These are phyloP conservation scores for Arthrobotrys entomopaga DNA, from an alignment of 2,329 filamentous ascomycete genomes.

Conservation along the genomic window DNA sequence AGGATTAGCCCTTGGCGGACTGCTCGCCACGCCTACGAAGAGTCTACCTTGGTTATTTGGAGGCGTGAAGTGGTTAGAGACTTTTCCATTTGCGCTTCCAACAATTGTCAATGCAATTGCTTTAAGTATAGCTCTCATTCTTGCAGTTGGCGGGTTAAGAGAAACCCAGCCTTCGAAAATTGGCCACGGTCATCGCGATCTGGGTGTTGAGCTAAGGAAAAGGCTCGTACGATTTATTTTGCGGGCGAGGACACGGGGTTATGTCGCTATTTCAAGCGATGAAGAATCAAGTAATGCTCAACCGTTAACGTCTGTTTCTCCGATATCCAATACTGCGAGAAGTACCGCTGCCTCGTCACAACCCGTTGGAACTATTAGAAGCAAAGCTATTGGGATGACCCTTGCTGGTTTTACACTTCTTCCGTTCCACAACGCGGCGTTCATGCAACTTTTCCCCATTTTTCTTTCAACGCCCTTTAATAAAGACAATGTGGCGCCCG, in stretches of 20 bases:
- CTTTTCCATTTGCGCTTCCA: constrained; percentile 68
- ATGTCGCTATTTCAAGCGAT: constrained; percentile 22
- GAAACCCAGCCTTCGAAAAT: constrained; percentile 42
- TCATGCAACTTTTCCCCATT: constrained; percentile 79
- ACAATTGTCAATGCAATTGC: constrained; percentile 66
- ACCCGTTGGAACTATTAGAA: constrained; percentile 70
- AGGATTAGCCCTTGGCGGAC: constrained; percentile 67
- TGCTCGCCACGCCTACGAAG: constrained; percentile 64
- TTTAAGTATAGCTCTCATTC: constrained; percentile 26
- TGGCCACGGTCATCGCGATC: constrained; percentile 20
- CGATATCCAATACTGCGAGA: constrained; percentile 53
- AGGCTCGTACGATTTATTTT: constrained; percentile 12
- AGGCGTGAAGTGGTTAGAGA: constrained; percentile 63
- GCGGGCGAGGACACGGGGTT: constrained; percentile 25
- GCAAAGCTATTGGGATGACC: constrained; percentile 67
- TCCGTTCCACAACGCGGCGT: constrained; percentile 78
- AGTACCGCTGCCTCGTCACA: constrained; percentile 47
- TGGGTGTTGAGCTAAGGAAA: constrained; percentile 38
- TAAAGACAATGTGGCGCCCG: constrained; percentile 65
- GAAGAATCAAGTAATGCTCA: constrained; percentile 31
- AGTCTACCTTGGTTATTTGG: constrained; percentile 65
- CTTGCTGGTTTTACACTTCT: constrained; percentile 74
- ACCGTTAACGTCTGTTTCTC: background rate
- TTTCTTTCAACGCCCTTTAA: constrained; percentile 75
- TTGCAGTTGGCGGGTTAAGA: constrained; percentile 40